These are phyloP conservation scores for Ophiostoma novo-ulmi DNA, from an alignment of 2,329 filamentous ascomycete genomes.

Conservation along the genomic window DNA sequence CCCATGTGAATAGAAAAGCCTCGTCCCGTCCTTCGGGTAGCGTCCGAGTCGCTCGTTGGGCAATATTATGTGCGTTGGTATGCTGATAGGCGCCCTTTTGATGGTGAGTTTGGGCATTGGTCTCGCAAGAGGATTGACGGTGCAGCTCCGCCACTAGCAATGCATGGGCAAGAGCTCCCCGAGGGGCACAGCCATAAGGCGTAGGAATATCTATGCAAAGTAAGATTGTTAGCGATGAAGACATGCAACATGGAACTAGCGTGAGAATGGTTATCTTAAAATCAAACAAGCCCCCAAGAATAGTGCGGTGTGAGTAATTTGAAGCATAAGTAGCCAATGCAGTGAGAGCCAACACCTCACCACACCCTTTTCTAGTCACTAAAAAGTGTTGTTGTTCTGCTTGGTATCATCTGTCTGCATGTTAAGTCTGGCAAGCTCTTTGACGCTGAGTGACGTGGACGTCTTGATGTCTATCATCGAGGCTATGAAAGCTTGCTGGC, in stretches of 20 bases:
- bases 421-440: not conserved
- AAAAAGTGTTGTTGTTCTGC: not conserved
- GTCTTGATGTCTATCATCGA: not conserved
- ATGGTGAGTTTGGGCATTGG: not conserved
- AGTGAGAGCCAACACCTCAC: constrained; percentile 21
- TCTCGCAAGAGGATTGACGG: not conserved
- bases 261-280: not conserved
- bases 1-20: constrained; percentile 1
- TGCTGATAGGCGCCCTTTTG: not conserved
- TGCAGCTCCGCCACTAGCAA: not conserved
- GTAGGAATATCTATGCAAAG: not conserved
- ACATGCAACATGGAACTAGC: not conserved
- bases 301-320: not conserved
- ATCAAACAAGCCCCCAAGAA: not conserved
- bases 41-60: constrained; percentile 20
- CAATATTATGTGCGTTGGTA: constrained; percentile 12
- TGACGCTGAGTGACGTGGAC: constrained; percentile 7
- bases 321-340: not conserved
- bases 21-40: constrained; percentile 26
- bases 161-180: not conserved
- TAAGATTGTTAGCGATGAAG: not conserved
- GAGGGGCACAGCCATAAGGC: not conserved
- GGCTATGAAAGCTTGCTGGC: not conserved
- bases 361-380: constrained; percentile 19
- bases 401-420: not conserved